A percentile compares a stretch with the other conserved stretches of the same genome.
Conservation (phyloP, 2,329 filamentous ascomycete species). For the Colletotrichum simmondsii region DNA sequence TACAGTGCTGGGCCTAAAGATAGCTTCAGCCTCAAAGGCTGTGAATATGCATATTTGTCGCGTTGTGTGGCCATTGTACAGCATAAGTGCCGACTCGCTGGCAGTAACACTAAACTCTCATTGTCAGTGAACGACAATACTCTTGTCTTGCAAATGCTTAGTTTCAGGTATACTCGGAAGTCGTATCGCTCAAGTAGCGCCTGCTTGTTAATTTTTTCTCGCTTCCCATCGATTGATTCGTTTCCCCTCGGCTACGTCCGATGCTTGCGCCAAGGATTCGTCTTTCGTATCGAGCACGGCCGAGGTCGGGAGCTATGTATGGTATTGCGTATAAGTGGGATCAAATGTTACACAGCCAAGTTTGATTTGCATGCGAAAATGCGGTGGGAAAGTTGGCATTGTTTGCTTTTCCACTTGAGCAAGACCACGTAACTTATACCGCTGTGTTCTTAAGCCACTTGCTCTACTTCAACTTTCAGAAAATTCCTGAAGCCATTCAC, state of each 20-base stretch:
- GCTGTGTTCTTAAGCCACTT: not conserved
- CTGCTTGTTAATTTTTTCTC: not conserved
- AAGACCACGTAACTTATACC: not conserved
- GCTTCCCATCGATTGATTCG: not conserved
- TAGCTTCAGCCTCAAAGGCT: not conserved
- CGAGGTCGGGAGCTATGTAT: not conserved
- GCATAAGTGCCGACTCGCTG: not conserved
- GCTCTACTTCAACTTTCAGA: not conserved
- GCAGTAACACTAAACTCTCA: not conserved
- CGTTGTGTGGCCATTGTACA: not conserved
- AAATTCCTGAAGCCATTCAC: not conserved
- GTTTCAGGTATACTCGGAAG: not conserved
- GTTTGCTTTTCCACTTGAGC: not conserved
- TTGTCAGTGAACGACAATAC: not conserved
- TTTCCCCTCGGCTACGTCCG: not conserved
- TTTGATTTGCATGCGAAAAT: not conserved
- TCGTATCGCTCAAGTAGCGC: not conserved
- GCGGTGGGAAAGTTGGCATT: not conserved
- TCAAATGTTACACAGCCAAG: not conserved
- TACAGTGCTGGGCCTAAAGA: not conserved
- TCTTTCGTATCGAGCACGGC: not conserved
- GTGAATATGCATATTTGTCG: not conserved
- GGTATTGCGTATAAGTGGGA: not conserved
- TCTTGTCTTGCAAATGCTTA: not conserved
- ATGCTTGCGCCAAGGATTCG: not conserved